Conservation (phyloP, 208 protist genomes). For the Leptomonas seymouri region DNA sequence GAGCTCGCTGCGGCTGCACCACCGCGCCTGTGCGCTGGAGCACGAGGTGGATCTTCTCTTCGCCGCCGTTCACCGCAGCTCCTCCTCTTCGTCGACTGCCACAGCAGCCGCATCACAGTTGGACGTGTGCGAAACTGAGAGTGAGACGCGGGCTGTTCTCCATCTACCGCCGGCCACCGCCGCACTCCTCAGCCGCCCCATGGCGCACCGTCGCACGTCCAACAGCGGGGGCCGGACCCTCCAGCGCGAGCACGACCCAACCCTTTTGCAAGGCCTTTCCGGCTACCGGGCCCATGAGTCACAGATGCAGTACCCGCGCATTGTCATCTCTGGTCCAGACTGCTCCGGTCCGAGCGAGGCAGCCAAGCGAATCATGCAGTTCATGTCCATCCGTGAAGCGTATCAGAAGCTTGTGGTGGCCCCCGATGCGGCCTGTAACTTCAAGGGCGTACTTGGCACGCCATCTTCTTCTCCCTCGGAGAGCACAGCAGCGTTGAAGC, state of each 20-base stretch:
- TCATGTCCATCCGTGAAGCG: constrained; percentile 42
- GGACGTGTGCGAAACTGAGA: not conserved
- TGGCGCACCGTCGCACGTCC: constrained; percentile 4
- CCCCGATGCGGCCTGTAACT: not conserved
- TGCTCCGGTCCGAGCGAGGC: constrained; percentile 25
- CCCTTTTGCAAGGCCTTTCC: constrained; percentile 20
- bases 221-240: constrained; percentile 13
- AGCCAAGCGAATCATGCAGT: constrained; percentile 41
- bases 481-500: not conserved
- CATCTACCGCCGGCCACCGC: constrained; percentile 20
- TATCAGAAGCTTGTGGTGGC: constrained; percentile 49
- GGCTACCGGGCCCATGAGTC: constrained; percentile 24
- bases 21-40: constrained; percentile 51
- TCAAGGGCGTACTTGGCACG: not conserved
- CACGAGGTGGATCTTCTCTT: constrained; percentile 78
- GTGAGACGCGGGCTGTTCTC: constrained; percentile 1
- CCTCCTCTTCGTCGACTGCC: too few relatives aligned
- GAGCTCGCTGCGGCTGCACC: constrained; percentile 66
- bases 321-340: constrained; percentile 67
- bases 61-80: constrained; percentile 7
- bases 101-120: not conserved
- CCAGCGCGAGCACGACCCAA: constrained; percentile 16
- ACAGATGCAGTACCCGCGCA: constrained; percentile 67
- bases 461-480: not conserved
- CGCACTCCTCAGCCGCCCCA: not conserved